A percentile compares a stretch with the other conserved stretches of the same genome.
phyloP scores from a whole-genome alignment of 164 flowering plant species.

The Umbellularia californica region DNA sequence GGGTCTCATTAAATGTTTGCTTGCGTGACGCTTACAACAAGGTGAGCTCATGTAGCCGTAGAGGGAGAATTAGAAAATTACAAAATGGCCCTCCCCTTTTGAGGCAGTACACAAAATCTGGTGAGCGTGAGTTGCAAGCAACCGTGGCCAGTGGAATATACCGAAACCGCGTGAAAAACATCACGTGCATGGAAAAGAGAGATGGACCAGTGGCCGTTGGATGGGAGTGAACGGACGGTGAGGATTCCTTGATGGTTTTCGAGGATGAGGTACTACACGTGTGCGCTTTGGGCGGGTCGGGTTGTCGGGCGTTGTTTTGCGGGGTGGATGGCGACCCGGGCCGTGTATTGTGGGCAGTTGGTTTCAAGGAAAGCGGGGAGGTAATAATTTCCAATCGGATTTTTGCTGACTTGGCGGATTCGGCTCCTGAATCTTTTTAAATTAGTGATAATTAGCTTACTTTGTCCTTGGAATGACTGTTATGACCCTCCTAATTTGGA shows the following conservation, averaged over 20 bases:
- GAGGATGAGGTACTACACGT: constrained; percentile 8
- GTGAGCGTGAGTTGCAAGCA: neutral
- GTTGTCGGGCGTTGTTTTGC: constrained; percentile 8
- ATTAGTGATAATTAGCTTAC: too few species aligned
- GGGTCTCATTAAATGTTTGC: too few species aligned
- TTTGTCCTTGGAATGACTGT: too few species aligned
- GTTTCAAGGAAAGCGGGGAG: constrained; percentile 8
- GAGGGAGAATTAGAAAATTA: too few species aligned
- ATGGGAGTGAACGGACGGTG: neutral
- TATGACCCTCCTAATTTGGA: too few species aligned
- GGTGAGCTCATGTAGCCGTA: too few species aligned
- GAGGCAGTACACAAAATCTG: neutral
- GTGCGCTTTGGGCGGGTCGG: constrained; percentile 1
- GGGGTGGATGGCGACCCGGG: neutral
- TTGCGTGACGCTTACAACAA: too few species aligned
- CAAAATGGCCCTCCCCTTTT: neutral
- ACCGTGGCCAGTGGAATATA: neutral
- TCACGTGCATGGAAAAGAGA: neutral
- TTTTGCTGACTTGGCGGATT: neutral
- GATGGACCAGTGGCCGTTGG: neutral
- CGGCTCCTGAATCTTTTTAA: neutral
- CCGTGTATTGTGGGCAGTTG: neutral
- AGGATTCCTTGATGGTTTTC: neutral
- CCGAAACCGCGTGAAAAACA: constrained; percentile 5
- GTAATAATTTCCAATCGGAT: constrained; percentile 6